Evolutionary conservation across 805 yeast genomes (phyloP).

Genomic region (Lachancea mirantina): DNA sequence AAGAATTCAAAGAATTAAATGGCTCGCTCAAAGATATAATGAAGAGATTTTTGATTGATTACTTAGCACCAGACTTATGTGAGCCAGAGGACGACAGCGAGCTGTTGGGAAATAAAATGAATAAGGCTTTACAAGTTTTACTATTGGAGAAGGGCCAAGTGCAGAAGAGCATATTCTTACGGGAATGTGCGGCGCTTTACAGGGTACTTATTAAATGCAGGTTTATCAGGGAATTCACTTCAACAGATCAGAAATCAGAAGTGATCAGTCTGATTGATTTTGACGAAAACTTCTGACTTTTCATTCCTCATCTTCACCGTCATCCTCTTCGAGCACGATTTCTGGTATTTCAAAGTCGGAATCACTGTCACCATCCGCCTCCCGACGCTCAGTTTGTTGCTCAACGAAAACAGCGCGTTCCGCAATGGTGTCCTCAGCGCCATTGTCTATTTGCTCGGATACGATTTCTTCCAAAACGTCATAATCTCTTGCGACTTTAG

Average conservation of each 20-base stretch:
- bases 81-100: constrained; percentile 1
- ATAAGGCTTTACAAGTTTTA: background rate
- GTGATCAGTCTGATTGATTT: background rate
- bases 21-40: constrained; percentile 10
- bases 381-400: constrained; percentile 10
- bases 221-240: too few species aligned
- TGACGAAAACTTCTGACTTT: constrained; percentile 4
- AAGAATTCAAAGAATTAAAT: constrained; percentile 4
- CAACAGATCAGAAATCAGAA: background rate
- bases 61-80: constrained; percentile 15
- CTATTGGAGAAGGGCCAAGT: constrained; percentile 8
- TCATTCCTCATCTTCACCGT: constrained; percentile 9
- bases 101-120: constrained; percentile 3
- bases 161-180: constrained; percentile 12
- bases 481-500: background rate
- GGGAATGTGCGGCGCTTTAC: background rate
- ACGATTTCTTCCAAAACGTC: constrained; percentile 2
- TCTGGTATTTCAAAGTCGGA: constrained; percentile 31
- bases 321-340: constrained; percentile 19
- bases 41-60: constrained; percentile 11
- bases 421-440: constrained; percentile 5
- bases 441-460: constrained; percentile 3
- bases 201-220: background rate
- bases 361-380: constrained; percentile 20
- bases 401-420: constrained; percentile 7